Conservation (phyloP, 1,284 basidiomycete species). For the Apiotrichum veenhuisii region DNA sequence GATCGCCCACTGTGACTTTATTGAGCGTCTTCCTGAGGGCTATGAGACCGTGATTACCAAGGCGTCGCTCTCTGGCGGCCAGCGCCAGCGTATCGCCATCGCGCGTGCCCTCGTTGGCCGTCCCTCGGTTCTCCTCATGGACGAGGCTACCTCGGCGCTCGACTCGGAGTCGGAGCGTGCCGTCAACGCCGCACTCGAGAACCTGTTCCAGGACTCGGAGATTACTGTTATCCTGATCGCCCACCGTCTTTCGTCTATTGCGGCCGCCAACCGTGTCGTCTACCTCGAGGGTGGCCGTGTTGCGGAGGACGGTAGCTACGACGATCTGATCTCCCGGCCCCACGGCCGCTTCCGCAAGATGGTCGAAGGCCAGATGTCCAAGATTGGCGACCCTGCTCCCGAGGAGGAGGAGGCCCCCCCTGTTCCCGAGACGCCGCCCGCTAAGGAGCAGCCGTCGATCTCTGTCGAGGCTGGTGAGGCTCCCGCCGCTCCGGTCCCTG, state of each 20-base stretch:
- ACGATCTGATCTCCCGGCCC: conserved; percentile 45
- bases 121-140: conserved; percentile 51
- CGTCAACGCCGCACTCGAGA: conserved; percentile 50
- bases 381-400: conserved; percentile 35
- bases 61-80: conserved; percentile 50
- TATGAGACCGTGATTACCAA: conserved; percentile 48
- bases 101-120: conserved; percentile 53
- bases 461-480: background rate
- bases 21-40: conserved; percentile 42
- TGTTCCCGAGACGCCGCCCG: background rate
- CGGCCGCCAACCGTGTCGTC: conserved; percentile 52
- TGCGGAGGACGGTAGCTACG: conserved; percentile 52
- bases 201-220: conserved; percentile 50
- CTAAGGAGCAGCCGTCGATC: conserved; percentile 3
- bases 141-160: conserved; percentile 46
- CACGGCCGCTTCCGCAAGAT: conserved; percentile 47
- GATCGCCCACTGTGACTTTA: conserved; percentile 48
- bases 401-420: conserved; percentile 10
- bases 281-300: conserved; percentile 52
- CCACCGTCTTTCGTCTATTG: conserved; percentile 53
- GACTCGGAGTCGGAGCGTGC: conserved; percentile 45
- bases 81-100: conserved; percentile 54
- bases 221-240: conserved; percentile 55
- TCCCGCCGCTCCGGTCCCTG: background rate
- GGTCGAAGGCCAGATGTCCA: conserved; percentile 46